Evolutionary conservation across 108 stramenopile species (phyloP).

Genomic region (Discostella pseudostelligera): DNA sequence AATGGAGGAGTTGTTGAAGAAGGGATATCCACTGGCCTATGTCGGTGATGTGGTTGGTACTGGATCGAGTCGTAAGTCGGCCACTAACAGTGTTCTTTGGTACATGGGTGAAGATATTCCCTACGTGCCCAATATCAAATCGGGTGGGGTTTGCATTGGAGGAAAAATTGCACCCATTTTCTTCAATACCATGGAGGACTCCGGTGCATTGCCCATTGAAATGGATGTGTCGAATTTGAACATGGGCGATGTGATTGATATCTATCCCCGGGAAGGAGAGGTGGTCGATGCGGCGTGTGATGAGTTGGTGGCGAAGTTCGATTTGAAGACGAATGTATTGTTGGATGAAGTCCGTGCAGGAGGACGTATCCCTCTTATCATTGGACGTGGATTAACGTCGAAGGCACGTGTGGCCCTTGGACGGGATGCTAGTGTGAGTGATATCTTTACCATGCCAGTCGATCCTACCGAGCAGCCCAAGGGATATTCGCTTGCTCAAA

Average conservation of each 20-base stretch:
- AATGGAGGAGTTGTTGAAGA: slow-evolving; percentile 76
- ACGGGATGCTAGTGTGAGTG: slow-evolving; percentile 63
- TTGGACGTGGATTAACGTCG: slow-evolving; percentile 88
- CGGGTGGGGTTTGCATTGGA: slow-evolving; percentile 91
- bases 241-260: slow-evolving; percentile 95
- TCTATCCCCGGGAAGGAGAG: slow-evolving; percentile 85
- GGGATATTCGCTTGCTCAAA: slow-evolving; percentile 93
- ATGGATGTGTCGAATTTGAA: slow-evolving; percentile 81
- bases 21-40: slow-evolving; percentile 90
- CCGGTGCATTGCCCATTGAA: slow-evolving; percentile 94
- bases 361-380: slow-evolving; percentile 94
- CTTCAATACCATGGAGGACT: slow-evolving; percentile 98
- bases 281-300: slow-evolving; percentile 76
- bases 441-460: slow-evolving; percentile 76
- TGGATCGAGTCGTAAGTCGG: slow-evolving; percentile 89
- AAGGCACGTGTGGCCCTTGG: slow-evolving; percentile 88
- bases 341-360: slow-evolving; percentile 95
- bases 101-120: slow-evolving; percentile 95
- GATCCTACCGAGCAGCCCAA: slow-evolving; percentile 64
- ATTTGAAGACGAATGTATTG: slow-evolving; percentile 89
- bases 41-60: slow-evolving; percentile 98
- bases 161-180: slow-evolving; percentile 97
- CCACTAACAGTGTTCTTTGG: slow-evolving; percentile 95
- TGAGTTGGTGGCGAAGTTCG: slow-evolving; percentile 80
- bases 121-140: slow-evolving; percentile 88